phyloP scores from a whole-genome alignment of 768 basidiomycete species.

The Termitomyces sp. region DNA sequence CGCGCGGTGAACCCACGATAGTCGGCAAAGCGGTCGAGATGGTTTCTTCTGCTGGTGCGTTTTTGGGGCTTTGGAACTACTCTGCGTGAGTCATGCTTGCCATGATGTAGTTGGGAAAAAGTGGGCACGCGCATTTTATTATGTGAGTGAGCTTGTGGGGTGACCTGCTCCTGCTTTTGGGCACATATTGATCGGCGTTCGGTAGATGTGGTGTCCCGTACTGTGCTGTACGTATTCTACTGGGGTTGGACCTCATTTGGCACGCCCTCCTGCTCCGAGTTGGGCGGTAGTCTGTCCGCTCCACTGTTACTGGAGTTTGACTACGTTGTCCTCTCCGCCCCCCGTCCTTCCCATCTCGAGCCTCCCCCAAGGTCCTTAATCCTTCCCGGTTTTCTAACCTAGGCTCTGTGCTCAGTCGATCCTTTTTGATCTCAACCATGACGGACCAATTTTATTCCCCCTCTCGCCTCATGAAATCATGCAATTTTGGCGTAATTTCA shows the following conservation, averaged over 20 bases:
- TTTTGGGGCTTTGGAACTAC: slow-evolving; percentile 55
- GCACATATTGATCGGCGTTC: not conserved
- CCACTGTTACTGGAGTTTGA: not conserved
- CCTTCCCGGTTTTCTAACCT: not conserved
- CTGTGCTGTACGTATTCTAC: no score
- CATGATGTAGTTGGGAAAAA: not conserved
- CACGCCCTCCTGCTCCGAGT: no score
- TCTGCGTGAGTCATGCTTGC: not conserved
- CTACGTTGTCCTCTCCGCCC: not conserved
- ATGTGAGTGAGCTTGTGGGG: slow-evolving; percentile 8
- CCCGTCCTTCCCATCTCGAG: not conserved
- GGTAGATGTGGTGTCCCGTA: not conserved
- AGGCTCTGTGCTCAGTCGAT: not conserved
- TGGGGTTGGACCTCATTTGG: not conserved
- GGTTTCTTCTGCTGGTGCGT: slow-evolving; percentile 76
- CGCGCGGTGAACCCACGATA: slow-evolving; percentile 30
- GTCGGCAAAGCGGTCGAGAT: slow-evolving; percentile 69
- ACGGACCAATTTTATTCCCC: not conserved
- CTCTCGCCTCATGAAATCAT: not conserved
- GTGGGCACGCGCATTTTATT: not conserved
- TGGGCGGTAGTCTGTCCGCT: not conserved
- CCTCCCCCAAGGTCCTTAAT: not conserved
- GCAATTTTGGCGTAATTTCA: slow-evolving; percentile 4
- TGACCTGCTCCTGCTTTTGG: not conserved
- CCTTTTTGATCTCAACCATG: not conserved